Base-by-base conservation (phyloP, 805 yeast species). In the Yarrowia bubula region DNA sequence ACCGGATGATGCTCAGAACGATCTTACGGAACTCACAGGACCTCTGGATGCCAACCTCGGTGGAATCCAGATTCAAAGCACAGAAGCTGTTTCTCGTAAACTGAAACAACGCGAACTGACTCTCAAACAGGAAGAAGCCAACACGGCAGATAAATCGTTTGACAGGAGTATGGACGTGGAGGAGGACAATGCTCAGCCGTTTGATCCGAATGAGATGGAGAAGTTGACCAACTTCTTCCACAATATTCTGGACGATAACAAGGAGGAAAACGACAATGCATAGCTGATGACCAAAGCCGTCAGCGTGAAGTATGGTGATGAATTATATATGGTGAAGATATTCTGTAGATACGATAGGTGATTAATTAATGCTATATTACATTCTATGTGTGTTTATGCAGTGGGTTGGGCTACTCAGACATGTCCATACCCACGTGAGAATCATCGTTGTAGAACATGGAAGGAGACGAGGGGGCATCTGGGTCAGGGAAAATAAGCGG, bases 181-280 rank as follows among this genome's bases (percentile, higher is more conserved):
- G 68, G 18, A 51, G 43, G 32, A 32, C 47, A 15, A 38, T 53
- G n/a, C 55, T 14, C 44, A 65, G 13, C 47, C 65, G 31, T 44
- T 61, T 48, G 28, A 53, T 32, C 33, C 48, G 64, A 14, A 55
- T 62, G 22, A 70, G 63, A 70, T 69, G 62, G 72, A 70, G 47
- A 67, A 69, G 17, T 66, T 71, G 38, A 68, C 69, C 9, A 68
- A 64, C 55, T 71, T 71, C 58, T 71, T 71, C 66, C 72, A 71
- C 64, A 70, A 68, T 35, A 63, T 71, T 9, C 61, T 70, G 18
- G 69, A 67, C 31, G 65, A 61, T 37, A 61, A 50, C 41, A 50
- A 48, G 65, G 65, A 38, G n/a, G 61, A 48, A n/a, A 42, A 35
- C 46, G 38, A 58, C 33, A 48, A 61, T 51, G 58, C 58, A 51